Evolutionary conservation across 176 grass and related monocot genomes (phyloP).

Genomic region (Oryza glaberrima): DNA sequence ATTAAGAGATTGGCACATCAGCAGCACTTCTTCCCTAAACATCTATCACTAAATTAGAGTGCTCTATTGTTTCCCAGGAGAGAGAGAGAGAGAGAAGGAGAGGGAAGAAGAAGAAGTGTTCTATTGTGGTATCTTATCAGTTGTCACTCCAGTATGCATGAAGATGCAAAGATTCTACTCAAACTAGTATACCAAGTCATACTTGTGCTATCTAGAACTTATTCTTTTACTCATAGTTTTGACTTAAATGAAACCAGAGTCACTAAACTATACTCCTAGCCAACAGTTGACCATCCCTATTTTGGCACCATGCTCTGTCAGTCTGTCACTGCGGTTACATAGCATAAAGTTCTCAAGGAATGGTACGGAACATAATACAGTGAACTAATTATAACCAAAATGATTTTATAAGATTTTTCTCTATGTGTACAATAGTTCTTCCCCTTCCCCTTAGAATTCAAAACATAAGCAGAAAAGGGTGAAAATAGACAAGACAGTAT

Average conservation of each 20-base stretch:
- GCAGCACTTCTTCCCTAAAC: not conserved
- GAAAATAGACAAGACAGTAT: slow-evolving; percentile 33
- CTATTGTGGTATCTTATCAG: not conserved
- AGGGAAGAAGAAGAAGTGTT: not conserved
- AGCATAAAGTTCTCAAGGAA: not conserved
- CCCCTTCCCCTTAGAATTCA: slow-evolving; percentile 5
- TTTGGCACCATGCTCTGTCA: not conserved
- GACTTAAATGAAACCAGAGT: not conserved
- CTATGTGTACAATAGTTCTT: not conserved
- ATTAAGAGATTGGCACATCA: not conserved
- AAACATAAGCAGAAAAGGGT: slow-evolving; percentile 1
- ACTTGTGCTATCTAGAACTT: not conserved
- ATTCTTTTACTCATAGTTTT: not conserved
- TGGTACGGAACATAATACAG: not conserved
- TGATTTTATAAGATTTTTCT: not conserved
- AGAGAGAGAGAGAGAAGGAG: no score
- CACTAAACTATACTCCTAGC: not conserved
- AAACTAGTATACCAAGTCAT: not conserved
- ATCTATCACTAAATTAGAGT: not conserved
- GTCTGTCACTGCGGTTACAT: not conserved
- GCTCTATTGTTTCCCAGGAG: not conserved
- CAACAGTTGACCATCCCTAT: not conserved
- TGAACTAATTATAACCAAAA: slow-evolving; percentile 15
- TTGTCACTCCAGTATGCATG: not conserved
- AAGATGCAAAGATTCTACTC: not conserved